A percentile compares a stretch with the other conserved stretches of the same genome.
These are phyloP conservation scores for Emydomyces testavorans DNA, from an alignment of 2,329 filamentous ascomycete species.

Conservation along the genomic window DNA sequence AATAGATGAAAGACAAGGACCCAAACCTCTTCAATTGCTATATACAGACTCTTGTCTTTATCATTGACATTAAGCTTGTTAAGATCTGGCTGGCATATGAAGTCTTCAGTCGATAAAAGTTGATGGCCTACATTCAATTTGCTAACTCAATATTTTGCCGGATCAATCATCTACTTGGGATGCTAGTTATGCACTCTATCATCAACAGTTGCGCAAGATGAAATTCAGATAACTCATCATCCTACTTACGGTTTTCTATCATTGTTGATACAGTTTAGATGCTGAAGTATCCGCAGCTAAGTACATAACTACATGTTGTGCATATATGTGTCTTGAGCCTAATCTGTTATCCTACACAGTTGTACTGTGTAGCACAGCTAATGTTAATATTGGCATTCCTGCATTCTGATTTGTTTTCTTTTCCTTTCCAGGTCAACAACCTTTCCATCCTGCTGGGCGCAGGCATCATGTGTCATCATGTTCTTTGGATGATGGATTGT, in stretches of 20 bases:
- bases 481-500: slow-evolving; percentile 14
- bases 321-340: too few species aligned
- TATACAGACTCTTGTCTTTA: too few species aligned
- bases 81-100: too few species aligned
- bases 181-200: slow-evolving; percentile 13
- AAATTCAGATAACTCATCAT: slow-evolving; percentile 13
- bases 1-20: too few species aligned
- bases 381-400: not conserved
- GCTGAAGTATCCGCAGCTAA: slow-evolving; percentile 19
- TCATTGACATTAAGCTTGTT: too few species aligned
- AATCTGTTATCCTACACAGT: not conserved
- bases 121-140: not conserved
- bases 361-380: not conserved
- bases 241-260: slow-evolving; percentile 19
- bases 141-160: not conserved
- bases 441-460: slow-evolving; percentile 15
- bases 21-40: too few species aligned
- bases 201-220: slow-evolving; percentile 14
- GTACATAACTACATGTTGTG: slow-evolving; percentile 5
- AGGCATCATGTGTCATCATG: slow-evolving; percentile 14
- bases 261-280: slow-evolving; percentile 20
- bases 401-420: not conserved
- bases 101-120: not conserved
- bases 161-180: slow-evolving; percentile 11
- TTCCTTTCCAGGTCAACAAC: slow-evolving; percentile 11